Percentiles rank a stretch among this genome's conserved stretches.
Conservation (phyloP, 2,329 filamentous ascomycete genomes). For the Fusarium equiseti region DNA sequence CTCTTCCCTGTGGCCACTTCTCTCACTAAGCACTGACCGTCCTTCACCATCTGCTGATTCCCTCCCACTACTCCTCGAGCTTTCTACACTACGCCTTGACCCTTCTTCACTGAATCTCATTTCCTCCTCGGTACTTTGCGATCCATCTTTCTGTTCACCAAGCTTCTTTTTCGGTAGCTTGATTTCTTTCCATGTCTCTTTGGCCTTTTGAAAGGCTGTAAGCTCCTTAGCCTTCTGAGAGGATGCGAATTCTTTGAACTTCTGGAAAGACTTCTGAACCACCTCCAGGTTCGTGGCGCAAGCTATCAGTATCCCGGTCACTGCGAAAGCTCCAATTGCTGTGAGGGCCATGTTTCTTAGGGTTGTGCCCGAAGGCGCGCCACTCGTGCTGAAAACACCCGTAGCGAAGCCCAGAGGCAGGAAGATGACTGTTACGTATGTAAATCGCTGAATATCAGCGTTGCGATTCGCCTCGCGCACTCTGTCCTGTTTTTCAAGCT, state of each 20-base stretch:
- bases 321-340: not conserved
- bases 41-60: too few relatives aligned
- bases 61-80: too few relatives aligned
- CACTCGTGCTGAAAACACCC: not conserved
- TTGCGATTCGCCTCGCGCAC: not conserved
- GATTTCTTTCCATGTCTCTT: too few relatives aligned
- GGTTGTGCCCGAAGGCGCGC: rapidly evolving
- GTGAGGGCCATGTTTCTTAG: not conserved
- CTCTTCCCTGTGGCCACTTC: rapidly evolving
- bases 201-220: too few relatives aligned
- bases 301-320: not conserved
- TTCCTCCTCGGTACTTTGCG: too few relatives aligned
- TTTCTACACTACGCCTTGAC: rapidly evolving
- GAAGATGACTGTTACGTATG: not conserved
- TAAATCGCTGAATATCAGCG: not conserved
- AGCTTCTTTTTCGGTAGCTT: too few relatives aligned
- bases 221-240: too few relatives aligned
- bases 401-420: not conserved
- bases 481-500: not conserved
- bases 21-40: too few relatives aligned
- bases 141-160: too few relatives aligned
- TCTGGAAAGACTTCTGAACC: rapidly evolving
- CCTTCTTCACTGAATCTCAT: rapidly evolving
- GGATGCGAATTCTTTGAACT: too few relatives aligned
- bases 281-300: not conserved